phyloP scores from a whole-genome alignment of 306 rosid genomes.

The Biancaea sappan region DNA sequence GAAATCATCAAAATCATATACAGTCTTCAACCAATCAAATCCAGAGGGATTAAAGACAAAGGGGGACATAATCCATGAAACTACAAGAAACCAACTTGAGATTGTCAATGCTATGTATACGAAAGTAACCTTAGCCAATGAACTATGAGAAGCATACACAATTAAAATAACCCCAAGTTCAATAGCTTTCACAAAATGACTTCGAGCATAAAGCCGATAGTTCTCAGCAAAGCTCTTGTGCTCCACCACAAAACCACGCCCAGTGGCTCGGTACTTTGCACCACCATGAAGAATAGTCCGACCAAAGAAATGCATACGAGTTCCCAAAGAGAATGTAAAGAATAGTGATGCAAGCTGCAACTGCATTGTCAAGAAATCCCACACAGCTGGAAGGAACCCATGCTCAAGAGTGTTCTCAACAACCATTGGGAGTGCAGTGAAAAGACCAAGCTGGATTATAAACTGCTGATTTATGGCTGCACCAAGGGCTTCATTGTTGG shows the following conservation, averaged over 20 bases:
- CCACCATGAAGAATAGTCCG: constrained; percentile 96
- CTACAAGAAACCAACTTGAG: constrained; percentile 90
- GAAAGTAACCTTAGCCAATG: constrained; percentile 51
- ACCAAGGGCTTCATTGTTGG: constrained; percentile 78
- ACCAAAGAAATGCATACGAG: constrained; percentile 83
- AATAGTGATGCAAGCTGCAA: constrained; percentile 79
- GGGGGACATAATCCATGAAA: constrained; percentile 93
- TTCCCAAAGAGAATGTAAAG: constrained; percentile 88
- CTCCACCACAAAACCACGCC: constrained; percentile 95
- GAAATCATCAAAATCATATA: constrained; percentile 83
- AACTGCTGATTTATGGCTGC: constrained; percentile 86
- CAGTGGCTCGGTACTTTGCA: constrained; percentile 94
- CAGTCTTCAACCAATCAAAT: constrained; percentile 98
- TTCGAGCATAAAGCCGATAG: constrained; percentile 82
- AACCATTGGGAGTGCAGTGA: constrained; percentile 93
- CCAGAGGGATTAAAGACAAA: constrained; percentile 94
- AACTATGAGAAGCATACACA: constrained; percentile 79
- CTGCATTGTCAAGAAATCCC: constrained; percentile 95
- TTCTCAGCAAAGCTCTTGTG: constrained; percentile 94
- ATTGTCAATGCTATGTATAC: constrained; percentile 71
- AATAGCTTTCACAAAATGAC: constrained; percentile 91
- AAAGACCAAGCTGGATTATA: constrained; percentile 84
- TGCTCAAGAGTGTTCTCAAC: constrained; percentile 89
- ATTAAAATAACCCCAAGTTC: constrained; percentile 85
- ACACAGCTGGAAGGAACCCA: constrained; percentile 84